phyloP scores from a whole-genome alignment of 108 stramenopile species.

The Cylindrotheca fusiformis region DNA sequence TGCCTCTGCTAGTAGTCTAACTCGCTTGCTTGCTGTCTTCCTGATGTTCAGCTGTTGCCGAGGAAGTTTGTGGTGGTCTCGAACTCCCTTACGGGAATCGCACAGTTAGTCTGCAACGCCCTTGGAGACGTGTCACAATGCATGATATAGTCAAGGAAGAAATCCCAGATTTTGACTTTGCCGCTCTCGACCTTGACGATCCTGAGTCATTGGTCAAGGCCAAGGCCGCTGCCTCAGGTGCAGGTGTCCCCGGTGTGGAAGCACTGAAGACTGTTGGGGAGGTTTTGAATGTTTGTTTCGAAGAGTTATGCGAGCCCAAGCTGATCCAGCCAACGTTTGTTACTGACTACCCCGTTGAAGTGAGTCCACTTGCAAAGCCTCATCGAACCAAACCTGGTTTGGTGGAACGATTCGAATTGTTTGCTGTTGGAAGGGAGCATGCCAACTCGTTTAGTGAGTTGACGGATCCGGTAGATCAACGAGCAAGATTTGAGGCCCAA shows the following conservation, averaged over 20 bases:
- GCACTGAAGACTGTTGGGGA: slow-evolving; percentile 78
- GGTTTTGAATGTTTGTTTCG: slow-evolving; percentile 93
- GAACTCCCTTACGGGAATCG: slow-evolving; percentile 82
- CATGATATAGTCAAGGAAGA: slow-evolving; percentile 93
- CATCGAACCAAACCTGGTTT: slow-evolving; percentile 90
- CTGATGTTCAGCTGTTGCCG: slow-evolving; percentile 51
- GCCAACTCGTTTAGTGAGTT: slow-evolving; percentile 98
- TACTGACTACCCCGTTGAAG: slow-evolving; percentile 96
- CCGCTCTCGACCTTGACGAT: slow-evolving; percentile 54
- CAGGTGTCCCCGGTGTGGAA: slow-evolving; percentile 72
- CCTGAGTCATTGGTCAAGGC: slow-evolving; percentile 70
- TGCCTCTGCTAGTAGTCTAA: neutral
- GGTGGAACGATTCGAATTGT: slow-evolving; percentile 98
- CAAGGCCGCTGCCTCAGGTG: slow-evolving; percentile 63
- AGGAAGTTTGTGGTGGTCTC: slow-evolving; percentile 70
- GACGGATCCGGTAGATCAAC: slow-evolving; percentile 98
- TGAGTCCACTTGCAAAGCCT: slow-evolving; percentile 96
- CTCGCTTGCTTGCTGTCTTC: neutral
- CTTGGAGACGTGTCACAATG: slow-evolving; percentile 97
- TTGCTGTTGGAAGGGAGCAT: slow-evolving; percentile 92
- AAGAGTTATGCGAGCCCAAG: slow-evolving; percentile 94
- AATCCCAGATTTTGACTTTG: slow-evolving; percentile 88
- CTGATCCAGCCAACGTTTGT: slow-evolving; percentile 98
- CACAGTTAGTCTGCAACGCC: slow-evolving; percentile 79
- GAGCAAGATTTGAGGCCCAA: slow-evolving; percentile 94